Base-by-base conservation (phyloP, 495 filamentous ascomycete species). In the Amphirosellinia nigrospora region DNA sequence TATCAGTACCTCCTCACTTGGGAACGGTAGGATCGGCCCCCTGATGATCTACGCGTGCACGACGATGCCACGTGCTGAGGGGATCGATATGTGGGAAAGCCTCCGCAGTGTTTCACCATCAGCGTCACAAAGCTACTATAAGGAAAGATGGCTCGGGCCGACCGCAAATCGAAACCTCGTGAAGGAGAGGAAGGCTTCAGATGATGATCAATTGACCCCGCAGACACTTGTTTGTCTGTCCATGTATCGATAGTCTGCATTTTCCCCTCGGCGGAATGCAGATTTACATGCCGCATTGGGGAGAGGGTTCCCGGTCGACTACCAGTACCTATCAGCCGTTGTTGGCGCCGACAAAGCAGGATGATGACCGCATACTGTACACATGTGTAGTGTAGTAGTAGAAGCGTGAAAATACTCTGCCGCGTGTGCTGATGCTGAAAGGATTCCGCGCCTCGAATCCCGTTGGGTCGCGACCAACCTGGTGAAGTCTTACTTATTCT, bases 61-160 rank as follows among this genome's bases (percentile, higher is more conserved):
- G 43, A 67, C 36, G 52, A 48, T 67, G 64, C 64, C 64, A 67
- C 64, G 64, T 67, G 64, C 64, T 34, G 38, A n/a, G n/a, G 52
- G 21, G 36, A 34, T 66, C 63, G n/a, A 65, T 48, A 43, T 56
- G 53, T 36, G 11, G 56, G 6, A 16, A 36, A 21, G 38, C 7
- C 36, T 3, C 10, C 6, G n/a, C 36, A 45, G 39, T 9, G 60
- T 64, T 48, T 64, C 60, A 64, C 11, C 6, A 48, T 52, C 39
- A 26, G 26, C n/a, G 26, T 38, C 21, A 43, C n/a, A 15, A 45
- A 39, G n/a, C n/a, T n/a, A n/a, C 21, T 41, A 62, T 16, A 39
- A 6, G 26, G n/a, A n/a, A 34, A 46, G 4, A 34, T 30, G 15
- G 41, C 15, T 46, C 15, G 26, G 43, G 13, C 41, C 28, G 61